Percentiles rank a stretch among this genome's conserved stretches.
These are phyloP conservation scores for Taphrina pruni DNA, from an alignment of 1,139 yeast genomes.

Conservation along the genomic window DNA sequence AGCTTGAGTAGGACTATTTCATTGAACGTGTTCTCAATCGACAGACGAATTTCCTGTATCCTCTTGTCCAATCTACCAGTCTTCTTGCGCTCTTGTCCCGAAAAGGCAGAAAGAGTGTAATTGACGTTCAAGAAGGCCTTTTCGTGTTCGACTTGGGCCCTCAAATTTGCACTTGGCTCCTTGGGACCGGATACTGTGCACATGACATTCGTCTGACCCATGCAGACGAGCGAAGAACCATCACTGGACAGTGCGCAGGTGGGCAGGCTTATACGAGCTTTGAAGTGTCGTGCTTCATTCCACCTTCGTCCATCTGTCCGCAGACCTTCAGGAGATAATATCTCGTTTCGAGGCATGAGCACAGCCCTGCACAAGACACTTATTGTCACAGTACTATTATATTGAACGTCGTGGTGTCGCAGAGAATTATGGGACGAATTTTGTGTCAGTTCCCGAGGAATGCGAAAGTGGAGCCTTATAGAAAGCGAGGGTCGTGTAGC, in stretches of 20 bases:
- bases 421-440: background rate
- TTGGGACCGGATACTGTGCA: slow-evolving; percentile 88
- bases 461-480: slow-evolving; percentile 7
- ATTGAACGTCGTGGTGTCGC: background rate
- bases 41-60: slow-evolving; percentile 74
- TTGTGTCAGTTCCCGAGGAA: background rate
- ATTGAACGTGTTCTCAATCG: slow-evolving; percentile 78
- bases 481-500: too few relatives aligned
- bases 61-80: slow-evolving; percentile 65
- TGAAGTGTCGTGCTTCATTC: slow-evolving; percentile 86
- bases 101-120: slow-evolving; percentile 78
- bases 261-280: slow-evolving; percentile 83
- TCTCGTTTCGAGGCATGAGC: slow-evolving; percentile 55
- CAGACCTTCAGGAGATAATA: slow-evolving; percentile 92
- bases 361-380: background rate
- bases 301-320: slow-evolving; percentile 89
- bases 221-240: slow-evolving; percentile 91
- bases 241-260: slow-evolving; percentile 68
- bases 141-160: slow-evolving; percentile 49
- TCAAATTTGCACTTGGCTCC: slow-evolving; percentile 64
- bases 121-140: slow-evolving; percentile 68
- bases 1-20: slow-evolving; percentile 76
- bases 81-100: slow-evolving; percentile 69
- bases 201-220: slow-evolving; percentile 87
- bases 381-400: background rate